A percentile compares a stretch with the other conserved stretches of the same genome.
Evolutionary conservation across 2,329 filamentous ascomycete species (phyloP).

Genomic region (Chaetomium strumarium): DNA sequence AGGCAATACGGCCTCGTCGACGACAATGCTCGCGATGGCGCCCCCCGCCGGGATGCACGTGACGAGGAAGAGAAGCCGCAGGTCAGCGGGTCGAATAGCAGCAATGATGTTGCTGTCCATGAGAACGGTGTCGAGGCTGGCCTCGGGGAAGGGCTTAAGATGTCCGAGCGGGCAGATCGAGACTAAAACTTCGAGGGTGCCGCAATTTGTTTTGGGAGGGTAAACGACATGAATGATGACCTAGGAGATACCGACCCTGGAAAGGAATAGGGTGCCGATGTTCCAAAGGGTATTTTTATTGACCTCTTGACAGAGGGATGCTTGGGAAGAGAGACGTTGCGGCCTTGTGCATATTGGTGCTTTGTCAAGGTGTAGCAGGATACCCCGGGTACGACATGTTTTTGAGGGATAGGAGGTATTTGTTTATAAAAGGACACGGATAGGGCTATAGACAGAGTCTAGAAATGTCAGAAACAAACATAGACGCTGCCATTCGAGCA

Average conservation of each 20-base stretch:
- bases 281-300: background rate
- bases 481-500: no score
- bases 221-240: background rate
- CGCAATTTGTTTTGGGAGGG: no score
- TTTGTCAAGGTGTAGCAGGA: slow-evolving; percentile 8
- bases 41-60: slow-evolving; percentile 5
- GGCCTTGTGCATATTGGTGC: slow-evolving; percentile 11
- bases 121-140: slow-evolving; percentile 14
- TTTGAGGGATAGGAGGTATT: slow-evolving; percentile 4
- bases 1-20: slow-evolving; percentile 28
- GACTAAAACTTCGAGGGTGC: background rate
- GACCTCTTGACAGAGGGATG: slow-evolving; percentile 5
- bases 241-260: background rate
- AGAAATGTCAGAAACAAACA: no score
- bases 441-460: no score
- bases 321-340: background rate
- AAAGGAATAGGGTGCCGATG: background rate
- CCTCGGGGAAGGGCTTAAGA: slow-evolving; percentile 11
- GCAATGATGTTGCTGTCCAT: slow-evolving; percentile 3
- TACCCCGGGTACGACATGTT: slow-evolving; percentile 5
- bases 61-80: slow-evolving; percentile 16
- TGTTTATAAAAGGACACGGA: background rate
- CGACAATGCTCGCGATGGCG: background rate
- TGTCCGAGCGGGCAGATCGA: slow-evolving; percentile 6
- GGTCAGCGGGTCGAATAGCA: slow-evolving; percentile 6